Evolutionary conservation across 73 alveolate species (phyloP), one percentile per base, ranked within the genome.

Genomic region (Tetrahymena borealis): DNA sequence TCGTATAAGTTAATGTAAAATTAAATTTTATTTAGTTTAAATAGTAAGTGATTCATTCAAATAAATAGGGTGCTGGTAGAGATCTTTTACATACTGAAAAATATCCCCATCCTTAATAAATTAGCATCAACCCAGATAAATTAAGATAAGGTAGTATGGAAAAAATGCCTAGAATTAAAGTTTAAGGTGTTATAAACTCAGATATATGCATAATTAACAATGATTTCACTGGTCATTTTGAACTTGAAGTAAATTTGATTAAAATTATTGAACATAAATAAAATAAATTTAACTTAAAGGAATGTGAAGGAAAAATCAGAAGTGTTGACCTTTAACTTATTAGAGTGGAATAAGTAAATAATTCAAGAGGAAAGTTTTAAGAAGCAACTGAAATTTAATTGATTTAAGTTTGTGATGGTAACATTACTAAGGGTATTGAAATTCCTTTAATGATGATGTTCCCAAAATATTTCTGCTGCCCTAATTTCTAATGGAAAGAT

Each of bases 371-470:
- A 39, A 92, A 78, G 15, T 79, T 92, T 36, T 39, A 38, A 38
- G 95, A 95, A 90, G 98, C 98, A 0, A 97, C 98, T 5, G 99
- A 98, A 94, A 98, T 98, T 39, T 97, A 98, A 93, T 95, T 97
- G 90, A 96, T 98, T 33, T 96, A 98, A 95, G 98, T 98, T 18
- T 98, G 98, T 7, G 99, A 98, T 93, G 99, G 99, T 8, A 98
- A 98, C 93, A 98, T 96, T 16, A 97, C 96, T 60, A 97, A 97
- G 96, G 96, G 97, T 92, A 91, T 97, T 36, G 98, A 98, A 91
- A 97, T 98, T 13, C 99, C 99, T 11, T 91, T 98, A 39, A 94
- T 94, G 41, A 98, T 98, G 99, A 94, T 95, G 28, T 98, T 98
- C 94, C 99, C 99, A 3, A 97, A 96, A 92, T 93, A 93, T 90